A percentile compares a stretch with the other conserved stretches of the same genome.
Conservation (phyloP, 306 rosid species). For the Citrullus colocynthis region DNA sequence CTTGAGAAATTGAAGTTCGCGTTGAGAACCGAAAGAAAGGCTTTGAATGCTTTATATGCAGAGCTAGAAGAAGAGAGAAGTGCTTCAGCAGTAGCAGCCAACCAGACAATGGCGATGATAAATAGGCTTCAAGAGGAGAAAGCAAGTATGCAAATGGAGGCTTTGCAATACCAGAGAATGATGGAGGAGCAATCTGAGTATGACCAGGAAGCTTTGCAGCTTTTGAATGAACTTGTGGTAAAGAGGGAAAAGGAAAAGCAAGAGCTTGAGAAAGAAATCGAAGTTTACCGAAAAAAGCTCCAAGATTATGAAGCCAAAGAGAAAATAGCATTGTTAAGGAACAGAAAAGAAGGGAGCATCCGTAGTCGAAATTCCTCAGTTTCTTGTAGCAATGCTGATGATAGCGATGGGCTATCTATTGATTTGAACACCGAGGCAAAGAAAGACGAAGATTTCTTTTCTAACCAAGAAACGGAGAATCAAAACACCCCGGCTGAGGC, state of each 20-base stretch:
- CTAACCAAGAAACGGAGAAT: constrained; percentile 41
- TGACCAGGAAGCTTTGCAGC: constrained; percentile 90
- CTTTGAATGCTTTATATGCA: constrained; percentile 50
- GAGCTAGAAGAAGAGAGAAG: constrained; percentile 98
- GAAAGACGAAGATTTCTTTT: constrained; percentile 44
- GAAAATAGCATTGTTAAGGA: constrained; percentile 33
- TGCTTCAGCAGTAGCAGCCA: constrained; percentile 87
- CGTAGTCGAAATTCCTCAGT: constrained; percentile 63
- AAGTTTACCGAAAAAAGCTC: constrained; percentile 50
- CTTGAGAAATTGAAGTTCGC: constrained; percentile 54
- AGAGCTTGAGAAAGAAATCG: constrained; percentile 75
- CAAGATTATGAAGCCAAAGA: constrained; percentile 69
- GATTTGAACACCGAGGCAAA: constrained; percentile 53
- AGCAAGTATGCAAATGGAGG: constrained; percentile 98
- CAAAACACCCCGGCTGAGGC: constrained; percentile 76
- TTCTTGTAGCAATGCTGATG: constrained; percentile 72
- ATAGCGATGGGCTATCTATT: constrained; percentile 64
- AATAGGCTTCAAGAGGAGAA: constrained; percentile 97
- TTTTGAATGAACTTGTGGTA: constrained; percentile 73
- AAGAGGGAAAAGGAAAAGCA: constrained; percentile 90
- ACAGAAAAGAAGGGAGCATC: constrained; percentile 36
- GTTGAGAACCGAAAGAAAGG: constrained; percentile 57
- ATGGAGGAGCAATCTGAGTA: constrained; percentile 99
- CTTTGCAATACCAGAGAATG: constrained; percentile 94
- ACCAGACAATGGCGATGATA: constrained; percentile 98